A percentile compares a stretch with the other conserved stretches of the same genome.
These are phyloP conservation scores for Collybia sordida DNA, from an alignment of 768 basidiomycete species.

Conservation along the genomic window DNA sequence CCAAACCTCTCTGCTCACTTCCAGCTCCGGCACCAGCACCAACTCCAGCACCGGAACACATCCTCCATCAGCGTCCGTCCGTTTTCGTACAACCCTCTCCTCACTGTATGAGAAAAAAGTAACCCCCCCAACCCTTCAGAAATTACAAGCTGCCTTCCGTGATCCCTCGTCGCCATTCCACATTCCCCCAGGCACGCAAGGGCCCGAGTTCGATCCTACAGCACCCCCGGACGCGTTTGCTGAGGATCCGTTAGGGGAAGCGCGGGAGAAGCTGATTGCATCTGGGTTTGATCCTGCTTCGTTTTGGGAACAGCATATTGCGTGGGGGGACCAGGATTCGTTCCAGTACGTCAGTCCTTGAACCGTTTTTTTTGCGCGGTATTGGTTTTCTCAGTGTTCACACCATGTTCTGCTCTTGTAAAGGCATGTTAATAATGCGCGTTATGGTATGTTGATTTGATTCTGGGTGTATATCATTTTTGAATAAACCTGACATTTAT, in stretches of 20 bases:
- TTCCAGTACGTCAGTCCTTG: constrained; percentile 72
- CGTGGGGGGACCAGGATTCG: constrained; percentile 79
- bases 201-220: constrained; percentile 43
- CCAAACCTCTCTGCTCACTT: neutral
- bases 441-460: constrained; percentile 51
- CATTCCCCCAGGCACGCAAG: constrained; percentile 55
- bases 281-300: constrained; percentile 60
- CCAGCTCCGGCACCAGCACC: too few relatives aligned
- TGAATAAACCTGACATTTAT: constrained; percentile 2
- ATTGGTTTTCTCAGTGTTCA: neutral
- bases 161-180: constrained; percentile 69
- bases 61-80: neutral
- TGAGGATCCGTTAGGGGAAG: constrained; percentile 33
- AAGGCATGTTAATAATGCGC: constrained; percentile 80
- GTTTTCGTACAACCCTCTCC: neutral
- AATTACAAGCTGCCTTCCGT: constrained; percentile 59
- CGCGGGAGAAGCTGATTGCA: constrained; percentile 36
- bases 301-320: constrained; percentile 79
- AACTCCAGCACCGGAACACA: constrained; percentile 6
- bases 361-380: neutral
- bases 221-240: too few relatives aligned
- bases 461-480: neutral
- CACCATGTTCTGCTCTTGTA: constrained; percentile 3
- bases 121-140: constrained; percentile 35
- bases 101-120: neutral